These are phyloP conservation scores for Balakata baccata DNA, from an alignment of 345 rosid species.

Conservation along the genomic window DNA sequence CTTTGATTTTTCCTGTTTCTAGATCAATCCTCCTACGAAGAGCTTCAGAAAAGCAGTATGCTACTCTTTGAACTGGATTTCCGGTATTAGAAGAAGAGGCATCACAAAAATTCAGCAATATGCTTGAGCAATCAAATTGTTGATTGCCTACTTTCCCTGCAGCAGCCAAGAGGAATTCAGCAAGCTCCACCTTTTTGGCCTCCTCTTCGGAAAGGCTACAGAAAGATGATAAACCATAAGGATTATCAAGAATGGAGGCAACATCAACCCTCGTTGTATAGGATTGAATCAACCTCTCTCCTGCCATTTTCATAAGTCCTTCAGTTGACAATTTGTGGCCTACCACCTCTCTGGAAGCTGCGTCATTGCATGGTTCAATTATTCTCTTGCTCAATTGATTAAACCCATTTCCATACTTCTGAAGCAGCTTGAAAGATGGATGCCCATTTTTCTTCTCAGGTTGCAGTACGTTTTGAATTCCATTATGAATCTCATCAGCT, in stretches of 20 bases:
- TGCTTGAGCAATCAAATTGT: background rate
- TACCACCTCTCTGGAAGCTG: background rate
- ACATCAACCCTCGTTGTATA: background rate
- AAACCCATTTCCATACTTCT: background rate
- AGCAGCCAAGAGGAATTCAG: background rate
- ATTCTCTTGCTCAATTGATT: background rate
- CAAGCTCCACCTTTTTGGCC: background rate
- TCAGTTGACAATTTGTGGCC: slow-evolving; percentile 17
- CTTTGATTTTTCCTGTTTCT: background rate
- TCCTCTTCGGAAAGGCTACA: background rate
- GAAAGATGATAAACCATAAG: background rate
- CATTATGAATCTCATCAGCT: background rate
- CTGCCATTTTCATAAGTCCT: slow-evolving; percentile 28
- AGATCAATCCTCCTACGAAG: background rate
- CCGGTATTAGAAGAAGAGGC: background rate
- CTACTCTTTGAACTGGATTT: slow-evolving; percentile 1
- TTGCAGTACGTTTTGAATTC: background rate
- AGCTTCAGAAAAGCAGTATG: background rate
- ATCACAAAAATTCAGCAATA: background rate
- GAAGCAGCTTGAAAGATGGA: slow-evolving; percentile 6
- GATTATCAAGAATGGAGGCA: background rate
- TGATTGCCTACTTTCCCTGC: background rate
- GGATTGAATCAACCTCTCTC: slow-evolving; percentile 23
- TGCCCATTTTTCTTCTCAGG: background rate
- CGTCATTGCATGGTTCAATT: background rate